Evolutionary conservation across 441 rosid genomes (phyloP).

Genomic region (Manihot esculenta): DNA sequence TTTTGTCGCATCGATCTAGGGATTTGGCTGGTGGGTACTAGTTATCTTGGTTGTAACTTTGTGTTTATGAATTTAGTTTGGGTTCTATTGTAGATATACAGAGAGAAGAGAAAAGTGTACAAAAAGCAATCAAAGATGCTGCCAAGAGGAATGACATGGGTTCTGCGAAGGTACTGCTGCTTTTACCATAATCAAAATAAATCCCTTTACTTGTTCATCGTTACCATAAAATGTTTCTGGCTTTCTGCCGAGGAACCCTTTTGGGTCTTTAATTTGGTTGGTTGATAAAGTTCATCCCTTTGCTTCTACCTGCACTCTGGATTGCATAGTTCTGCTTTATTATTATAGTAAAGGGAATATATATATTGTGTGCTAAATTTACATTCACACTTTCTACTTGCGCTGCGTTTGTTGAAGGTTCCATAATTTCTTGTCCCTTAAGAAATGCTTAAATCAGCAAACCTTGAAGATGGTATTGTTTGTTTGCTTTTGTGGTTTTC

Average conservation of each 20-base stretch:
- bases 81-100: conserved; percentile 56
- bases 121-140: conserved; percentile 86
- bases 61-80: background rate
- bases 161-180: conserved; percentile 70
- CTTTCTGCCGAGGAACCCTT: background rate
- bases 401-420: background rate
- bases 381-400: background rate
- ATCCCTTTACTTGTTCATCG: background rate
- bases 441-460: background rate
- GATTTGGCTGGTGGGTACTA: conserved; percentile 13
- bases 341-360: too few relatives aligned
- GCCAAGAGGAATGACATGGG: conserved; percentile 86
- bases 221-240: background rate
- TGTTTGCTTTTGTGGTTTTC: background rate
- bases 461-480: background rate
- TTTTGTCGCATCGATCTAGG: too few relatives aligned
- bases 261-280: background rate
- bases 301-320: background rate
- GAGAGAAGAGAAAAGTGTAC: conserved; percentile 80
- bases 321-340: background rate
- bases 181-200: background rate
- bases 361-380: too few relatives aligned
- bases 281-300: conserved; percentile 1
- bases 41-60: conserved; percentile 13
- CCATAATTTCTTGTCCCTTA: background rate